phyloP scores from a whole-genome alignment of 495 filamentous ascomycete genomes.

The Clavariopsis aquatica region DNA sequence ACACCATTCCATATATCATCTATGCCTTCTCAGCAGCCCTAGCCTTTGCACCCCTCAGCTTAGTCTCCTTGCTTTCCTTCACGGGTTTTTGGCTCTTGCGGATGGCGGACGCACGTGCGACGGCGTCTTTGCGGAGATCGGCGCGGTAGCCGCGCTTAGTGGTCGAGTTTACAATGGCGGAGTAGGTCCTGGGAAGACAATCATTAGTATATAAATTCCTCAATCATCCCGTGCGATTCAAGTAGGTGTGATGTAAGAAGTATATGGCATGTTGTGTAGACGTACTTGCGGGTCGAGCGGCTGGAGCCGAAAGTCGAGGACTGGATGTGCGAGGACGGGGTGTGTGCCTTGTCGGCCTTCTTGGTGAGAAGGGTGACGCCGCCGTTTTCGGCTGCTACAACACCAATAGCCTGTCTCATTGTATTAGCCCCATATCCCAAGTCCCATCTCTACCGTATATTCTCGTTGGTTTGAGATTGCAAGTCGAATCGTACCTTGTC shows the following conservation, averaged over 20 bases:
- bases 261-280: no score
- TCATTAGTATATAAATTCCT: constrained; percentile 1
- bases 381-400: constrained; percentile 66
- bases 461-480: not conserved
- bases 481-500: constrained; percentile 68
- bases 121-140: constrained; percentile 82
- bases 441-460: not conserved
- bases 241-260: no score
- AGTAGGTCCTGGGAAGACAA: constrained; percentile 71
- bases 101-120: constrained; percentile 86
- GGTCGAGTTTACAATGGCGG: constrained; percentile 72
- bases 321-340: constrained; percentile 66
- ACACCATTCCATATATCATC: constrained; percentile 9
- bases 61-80: constrained; percentile 69
- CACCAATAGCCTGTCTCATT: constrained; percentile 71
- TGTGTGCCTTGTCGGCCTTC: constrained; percentile 68
- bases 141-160: constrained; percentile 74
- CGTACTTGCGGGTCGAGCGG: constrained; percentile 77
- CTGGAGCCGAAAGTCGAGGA: constrained; percentile 66
- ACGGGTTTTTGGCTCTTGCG: constrained; percentile 72
- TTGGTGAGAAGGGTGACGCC: constrained; percentile 78
- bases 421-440: not conserved
- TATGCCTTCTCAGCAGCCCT: constrained; percentile 67
- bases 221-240: no score
- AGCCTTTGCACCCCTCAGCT: constrained; percentile 80